Base-by-base conservation (phyloP, 208 protist genomes). In the Trypanosoma brucei region DNA sequence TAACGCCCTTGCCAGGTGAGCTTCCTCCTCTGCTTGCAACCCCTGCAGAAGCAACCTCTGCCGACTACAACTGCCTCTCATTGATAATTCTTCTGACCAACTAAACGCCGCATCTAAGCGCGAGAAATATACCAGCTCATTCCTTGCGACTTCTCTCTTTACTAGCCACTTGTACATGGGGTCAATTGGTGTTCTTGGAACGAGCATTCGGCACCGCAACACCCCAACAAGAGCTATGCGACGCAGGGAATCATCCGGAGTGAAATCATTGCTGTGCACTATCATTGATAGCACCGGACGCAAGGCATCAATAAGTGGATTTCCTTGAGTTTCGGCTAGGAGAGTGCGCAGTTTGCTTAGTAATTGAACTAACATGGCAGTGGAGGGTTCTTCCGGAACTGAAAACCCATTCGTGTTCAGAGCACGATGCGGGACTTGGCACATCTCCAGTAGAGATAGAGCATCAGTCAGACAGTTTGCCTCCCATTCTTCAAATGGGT, bases 131-230 rank as follows among this genome's bases (percentile, higher is more conserved):
- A 37, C 56, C 22, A 78, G 30, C 62, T 94, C 81, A 53, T 69
- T 72, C 0, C 38, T 55, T 14, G 83, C 73, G 1, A 86, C 68
- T 6, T 59, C 56, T 45, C 76, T 59, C 50, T 86, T 78, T 35
- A 76, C 76, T 58, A 75, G 59, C 37, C 76, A 76, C 50, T 79
- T 76, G 69, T 81, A 85, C 82, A 92, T 92, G 37, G 82, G 83
- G 54, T 95, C 90, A 51, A 95, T 84, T 2, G 90, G 90, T 8
- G 73, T 84, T 35, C 55, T 67, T 37, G 90, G 90, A 55, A 91
- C 62, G 51, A 95, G 76, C n/a, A 95, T 68, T 8, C 86, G 83
- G 69, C 79, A 93, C 55, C 87, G 83, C 60, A 95, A 63, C 37
- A 70, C 71, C 56, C 78, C 87, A 13, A 88, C 72, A 31, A 93